Evolutionary conservation across 441 rosid genomes (phyloP), one percentile per base, ranked within the genome.

Genomic region (Heliophila coronopifolia): DNA sequence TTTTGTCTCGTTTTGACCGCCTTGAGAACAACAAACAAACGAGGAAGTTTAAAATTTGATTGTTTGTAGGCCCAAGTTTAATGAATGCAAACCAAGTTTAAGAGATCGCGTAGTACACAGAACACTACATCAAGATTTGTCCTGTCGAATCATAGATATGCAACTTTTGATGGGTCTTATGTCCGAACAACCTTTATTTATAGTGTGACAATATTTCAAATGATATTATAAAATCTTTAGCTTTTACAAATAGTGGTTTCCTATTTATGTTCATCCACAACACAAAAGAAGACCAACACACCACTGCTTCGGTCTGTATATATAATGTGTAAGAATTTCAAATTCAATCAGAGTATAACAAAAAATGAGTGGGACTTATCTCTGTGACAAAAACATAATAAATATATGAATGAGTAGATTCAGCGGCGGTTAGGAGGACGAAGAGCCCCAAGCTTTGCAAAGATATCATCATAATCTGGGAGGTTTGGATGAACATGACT

Each of bases 401-500:
- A 50, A 51, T 58, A 17, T 39, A 53, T 56, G 46, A 23, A 4
- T 44, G 38, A 26, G 40, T 5, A 51, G 10, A 36, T 45, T 82
- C 62, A 86, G 20, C 65, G 70, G 7, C 66, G 79, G 51, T 65
- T 77, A 41, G 68, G 66, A 59, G 26, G 10, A 34, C 88, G 75
- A 23, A 80, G 73, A 34, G 87, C 68, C 55, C 72, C 73, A 1
- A 86, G 58, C 44, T 63, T 74, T 11, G 94, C 86, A 10, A 74
- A 48, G 6, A 91, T 31, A 32, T 65, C 33, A 8, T 91, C 96
- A 30, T 63, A 82, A 28, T 91, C 98, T 1, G 96, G 96, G 63
- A 86, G 98, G 51, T 91, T 91, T 6, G 98, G 98, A 61, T 91
- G 98, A 58, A 86, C 94, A 57, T 91, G 98, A 59, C 81, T 75